Percentiles rank a stretch among this genome's conserved stretches.
Evolutionary conservation across 2,329 filamentous ascomycete genomes (phyloP).

Genomic region (Pseudocercospora pini-densiflorae): DNA sequence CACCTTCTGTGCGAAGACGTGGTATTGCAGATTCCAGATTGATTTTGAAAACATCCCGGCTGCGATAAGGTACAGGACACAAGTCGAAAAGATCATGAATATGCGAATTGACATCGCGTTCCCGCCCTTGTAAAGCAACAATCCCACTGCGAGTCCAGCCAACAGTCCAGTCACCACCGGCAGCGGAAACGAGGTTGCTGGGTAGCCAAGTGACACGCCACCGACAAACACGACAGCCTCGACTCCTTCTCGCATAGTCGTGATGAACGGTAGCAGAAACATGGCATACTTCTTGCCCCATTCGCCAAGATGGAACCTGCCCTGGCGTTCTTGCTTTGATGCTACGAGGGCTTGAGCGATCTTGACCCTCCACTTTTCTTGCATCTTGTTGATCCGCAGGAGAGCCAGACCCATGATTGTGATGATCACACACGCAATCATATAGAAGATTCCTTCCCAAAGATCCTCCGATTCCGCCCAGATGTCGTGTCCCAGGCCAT

Average conservation of each 20-base stretch:
- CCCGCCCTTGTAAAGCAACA: conserved; percentile 73
- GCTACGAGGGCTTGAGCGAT: conserved; percentile 57
- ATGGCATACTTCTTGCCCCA: conserved; percentile 82
- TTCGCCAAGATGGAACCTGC: conserved; percentile 48
- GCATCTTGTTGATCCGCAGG: conserved; percentile 79
- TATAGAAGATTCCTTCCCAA: conserved; percentile 80
- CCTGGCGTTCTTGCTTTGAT: conserved; percentile 63
- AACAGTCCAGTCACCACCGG: conserved; percentile 73
- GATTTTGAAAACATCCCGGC: conserved; percentile 79
- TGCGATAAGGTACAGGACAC: conserved; percentile 80
- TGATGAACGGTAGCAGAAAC: conserved; percentile 85
- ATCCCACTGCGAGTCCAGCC: conserved; percentile 71
- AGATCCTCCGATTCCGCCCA: conserved; percentile 73
- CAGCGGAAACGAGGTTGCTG: conserved; percentile 76
- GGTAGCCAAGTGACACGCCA: conserved; percentile 77
- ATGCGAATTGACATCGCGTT: conserved; percentile 68
- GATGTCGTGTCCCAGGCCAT: conserved; percentile 67
- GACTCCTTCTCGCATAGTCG: conserved; percentile 79
- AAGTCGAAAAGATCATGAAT: conserved; percentile 79
- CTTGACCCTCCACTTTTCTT: conserved; percentile 84
- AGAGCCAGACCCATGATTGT: conserved; percentile 78
- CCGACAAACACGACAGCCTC: conserved; percentile 86
- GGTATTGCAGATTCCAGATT: conserved; percentile 74
- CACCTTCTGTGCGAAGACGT: conserved; percentile 69
- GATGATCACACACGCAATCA: conserved; percentile 79